A percentile compares a stretch with the other conserved stretches of the same genome.
Evolutionary conservation across 2,329 filamentous ascomycete species (phyloP).

Genomic region (Phaeomoniella chlamydospora): DNA sequence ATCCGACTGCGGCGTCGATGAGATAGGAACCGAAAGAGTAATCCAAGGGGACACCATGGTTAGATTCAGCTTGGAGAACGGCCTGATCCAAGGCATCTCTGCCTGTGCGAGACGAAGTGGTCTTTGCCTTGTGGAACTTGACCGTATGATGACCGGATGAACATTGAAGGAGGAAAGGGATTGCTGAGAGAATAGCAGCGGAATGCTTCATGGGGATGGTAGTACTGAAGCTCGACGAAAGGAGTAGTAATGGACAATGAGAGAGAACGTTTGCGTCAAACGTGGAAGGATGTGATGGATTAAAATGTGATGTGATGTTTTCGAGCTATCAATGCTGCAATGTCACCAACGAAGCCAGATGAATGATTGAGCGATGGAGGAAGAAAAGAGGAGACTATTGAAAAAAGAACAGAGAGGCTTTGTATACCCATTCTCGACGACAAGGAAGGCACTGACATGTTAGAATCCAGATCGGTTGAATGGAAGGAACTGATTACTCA

Average conservation of each 20-base stretch:
- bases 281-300: neutral
- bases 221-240: neutral
- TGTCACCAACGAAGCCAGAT: neutral
- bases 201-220: no score
- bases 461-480: neutral
- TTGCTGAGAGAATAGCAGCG: neutral
- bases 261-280: neutral
- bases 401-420: neutral
- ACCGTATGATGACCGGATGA: neutral
- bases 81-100: no score
- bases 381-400: neutral
- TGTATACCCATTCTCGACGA: neutral
- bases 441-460: neutral
- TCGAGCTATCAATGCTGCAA: neutral
- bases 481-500: no score
- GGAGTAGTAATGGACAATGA: neutral
- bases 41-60: neutral
- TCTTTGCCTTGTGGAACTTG: neutral
- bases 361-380: neutral
- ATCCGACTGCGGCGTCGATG: constrained; percentile 48
- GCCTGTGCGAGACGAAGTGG: neutral
- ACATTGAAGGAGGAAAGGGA: neutral
- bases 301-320: neutral
- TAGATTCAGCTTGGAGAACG: neutral
- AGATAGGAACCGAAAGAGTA: constrained; percentile 35